Evolutionary conservation across 2,329 filamentous ascomycete genomes (phyloP).

Genomic region (Phyllosticta citrichinensis): DNA sequence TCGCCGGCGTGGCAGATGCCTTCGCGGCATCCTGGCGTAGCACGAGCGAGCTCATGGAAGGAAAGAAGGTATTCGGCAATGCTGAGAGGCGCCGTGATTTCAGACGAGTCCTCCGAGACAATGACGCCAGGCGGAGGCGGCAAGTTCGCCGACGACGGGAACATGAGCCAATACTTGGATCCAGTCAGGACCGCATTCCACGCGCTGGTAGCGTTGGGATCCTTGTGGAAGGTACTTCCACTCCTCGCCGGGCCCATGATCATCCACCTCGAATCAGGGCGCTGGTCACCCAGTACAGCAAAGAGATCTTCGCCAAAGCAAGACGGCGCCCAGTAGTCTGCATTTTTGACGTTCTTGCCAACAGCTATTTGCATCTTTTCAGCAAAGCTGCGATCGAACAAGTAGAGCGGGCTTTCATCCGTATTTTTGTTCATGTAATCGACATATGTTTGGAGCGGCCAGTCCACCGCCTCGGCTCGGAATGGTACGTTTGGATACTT

Average conservation of each 20-base stretch:
- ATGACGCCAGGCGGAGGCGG: slow-evolving; percentile 78
- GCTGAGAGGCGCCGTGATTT: slow-evolving; percentile 86
- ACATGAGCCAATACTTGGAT: slow-evolving; percentile 98
- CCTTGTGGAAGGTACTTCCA: slow-evolving; percentile 91
- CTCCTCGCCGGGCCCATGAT: slow-evolving; percentile 81
- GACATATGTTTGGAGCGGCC: slow-evolving; percentile 71
- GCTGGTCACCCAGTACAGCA: slow-evolving; percentile 61
- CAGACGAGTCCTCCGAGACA: slow-evolving; percentile 78
- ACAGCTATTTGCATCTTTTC: slow-evolving; percentile 70
- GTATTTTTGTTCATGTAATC: slow-evolving; percentile 69
- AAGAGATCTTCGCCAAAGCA: slow-evolving; percentile 88
- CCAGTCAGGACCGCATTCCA: slow-evolving; percentile 93
- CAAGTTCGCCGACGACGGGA: slow-evolving; percentile 56
- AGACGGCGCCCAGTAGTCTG: slow-evolving; percentile 64
- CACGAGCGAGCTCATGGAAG: slow-evolving; percentile 76
- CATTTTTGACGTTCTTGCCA: slow-evolving; percentile 40
- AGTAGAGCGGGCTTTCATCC: slow-evolving; percentile 85
- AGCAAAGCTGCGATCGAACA: slow-evolving; percentile 81
- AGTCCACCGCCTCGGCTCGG: slow-evolving; percentile 87
- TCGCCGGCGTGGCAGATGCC: slow-evolving; percentile 78
- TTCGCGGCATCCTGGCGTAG: slow-evolving; percentile 67
- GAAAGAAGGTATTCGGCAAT: slow-evolving; percentile 94
- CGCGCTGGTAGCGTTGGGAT: slow-evolving; percentile 61
- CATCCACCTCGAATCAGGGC: slow-evolving; percentile 85
- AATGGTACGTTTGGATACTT: slow-evolving; percentile 60